phyloP scores from a whole-genome alignment of 108 stramenopile species.

The Pseudonitzschia multiseries region DNA sequence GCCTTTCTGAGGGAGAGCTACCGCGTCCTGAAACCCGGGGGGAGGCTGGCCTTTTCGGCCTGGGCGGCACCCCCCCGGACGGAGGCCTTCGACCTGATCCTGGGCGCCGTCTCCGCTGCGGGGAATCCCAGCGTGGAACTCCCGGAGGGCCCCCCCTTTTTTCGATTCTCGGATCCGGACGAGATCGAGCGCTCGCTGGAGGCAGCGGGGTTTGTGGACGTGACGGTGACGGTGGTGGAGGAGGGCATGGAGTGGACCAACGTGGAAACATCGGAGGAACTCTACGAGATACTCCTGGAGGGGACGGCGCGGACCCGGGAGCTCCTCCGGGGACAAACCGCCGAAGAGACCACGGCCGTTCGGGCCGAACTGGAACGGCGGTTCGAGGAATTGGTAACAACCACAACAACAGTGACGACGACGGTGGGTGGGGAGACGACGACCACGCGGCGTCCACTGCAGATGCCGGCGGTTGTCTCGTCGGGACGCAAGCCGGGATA shows the following conservation, averaged over 20 bases:
- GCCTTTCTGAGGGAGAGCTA: constrained; percentile 6
- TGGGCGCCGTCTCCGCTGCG: background rate
- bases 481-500: constrained; percentile 9
- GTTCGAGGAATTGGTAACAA: background rate
- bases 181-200: background rate
- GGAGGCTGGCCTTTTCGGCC: constrained; percentile 9
- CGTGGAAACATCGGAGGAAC: background rate
- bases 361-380: background rate
- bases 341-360: background rate
- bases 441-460: background rate
- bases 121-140: background rate
- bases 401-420: too few species aligned
- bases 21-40: constrained; percentile 20
- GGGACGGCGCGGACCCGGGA: constrained; percentile 9
- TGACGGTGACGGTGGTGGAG: background rate
- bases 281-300: background rate
- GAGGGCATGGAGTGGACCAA: constrained; percentile 10
- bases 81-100: background rate
- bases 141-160: constrained; percentile 13
- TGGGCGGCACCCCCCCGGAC: constrained; percentile 2
- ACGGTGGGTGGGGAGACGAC: too few species aligned
- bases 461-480: constrained; percentile 7
- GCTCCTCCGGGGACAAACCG: background rate
- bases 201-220: constrained; percentile 4
- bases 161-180: background rate